A percentile compares a stretch with the other conserved stretches of the same genome.
These are phyloP conservation scores for Chenopodium album DNA, from an alignment of 148 eudicot genomes.

Conservation along the genomic window DNA sequence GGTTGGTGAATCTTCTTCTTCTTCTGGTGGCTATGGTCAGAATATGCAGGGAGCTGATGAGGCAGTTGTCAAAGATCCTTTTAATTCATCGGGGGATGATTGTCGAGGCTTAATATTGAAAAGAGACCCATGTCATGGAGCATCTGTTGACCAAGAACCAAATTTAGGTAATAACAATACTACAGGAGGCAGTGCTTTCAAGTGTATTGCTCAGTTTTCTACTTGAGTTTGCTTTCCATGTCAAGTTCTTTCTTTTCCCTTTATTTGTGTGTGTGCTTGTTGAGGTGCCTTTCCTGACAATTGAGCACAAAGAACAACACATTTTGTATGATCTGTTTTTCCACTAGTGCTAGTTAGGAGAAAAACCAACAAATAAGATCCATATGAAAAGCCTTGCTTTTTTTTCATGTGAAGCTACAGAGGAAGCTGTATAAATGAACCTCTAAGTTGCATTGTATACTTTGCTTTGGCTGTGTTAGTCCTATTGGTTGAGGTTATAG, in stretches of 20 bases:
- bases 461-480: too few species aligned
- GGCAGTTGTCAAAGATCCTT: constrained; percentile 22
- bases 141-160: constrained; percentile 16
- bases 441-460: too few species aligned
- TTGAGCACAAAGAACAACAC: background rate
- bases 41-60: constrained; percentile 7
- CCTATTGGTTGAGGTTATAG: too few species aligned
- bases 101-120: constrained; percentile 11
- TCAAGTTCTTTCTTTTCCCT: background rate
- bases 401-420: too few species aligned
- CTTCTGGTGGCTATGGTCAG: constrained; percentile 6
- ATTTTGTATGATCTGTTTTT: background rate
- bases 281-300: background rate
- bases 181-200: background rate
- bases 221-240: background rate
- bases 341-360: background rate
- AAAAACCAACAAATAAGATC: background rate
- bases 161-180: constrained; percentile 14
- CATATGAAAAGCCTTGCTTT: background rate
- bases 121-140: constrained; percentile 10
- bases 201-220: background rate
- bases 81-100: constrained; percentile 21
- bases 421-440: too few species aligned
- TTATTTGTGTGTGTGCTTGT: background rate
- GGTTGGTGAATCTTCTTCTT: constrained; percentile 40